Base-by-base conservation (phyloP, 164 flowering plant genomes). In the Santalum album region DNA sequence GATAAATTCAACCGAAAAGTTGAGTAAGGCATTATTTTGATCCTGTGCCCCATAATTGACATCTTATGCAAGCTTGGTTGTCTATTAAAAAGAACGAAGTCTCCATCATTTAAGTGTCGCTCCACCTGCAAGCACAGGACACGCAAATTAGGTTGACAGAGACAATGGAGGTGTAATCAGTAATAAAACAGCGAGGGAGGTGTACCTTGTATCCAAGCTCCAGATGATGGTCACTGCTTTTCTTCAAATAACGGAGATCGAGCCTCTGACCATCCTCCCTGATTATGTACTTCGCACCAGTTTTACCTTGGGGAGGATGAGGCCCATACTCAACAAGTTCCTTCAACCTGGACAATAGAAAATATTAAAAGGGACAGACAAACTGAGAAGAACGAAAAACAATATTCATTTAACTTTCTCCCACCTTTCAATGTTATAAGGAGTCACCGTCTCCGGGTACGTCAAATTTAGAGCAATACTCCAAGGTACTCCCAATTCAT, bases 281-380 rank as follows among this genome's bases (percentile, higher is more conserved):
- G 52, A 94, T 94, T 49, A 94, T 94, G 61, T 90, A 94, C 74
- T 82, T 94, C 45, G 99, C 99, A 56, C 99, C 99, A 56, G 99
- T 90, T 76, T 94, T 94, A 6, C 99, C 99, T 54, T 95, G 92
- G 47, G 99, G 99, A 27, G 99, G 99, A 82, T 94, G 97, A 25
- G 99, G 97, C n/a, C 99, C 99, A 80, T 90, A 69, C 54, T 94
- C 99, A 34, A 94, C 99, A 69, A 94, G 95, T 72, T 94, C 99
- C 75, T 94, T 94, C 79, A 94, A 65, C 77, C 99, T 92, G 64
- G 14, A n/a, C 2, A 2, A 12, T 16, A 29, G 6, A 25, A 17
- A 44, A 32, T 16, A 14, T 9, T 18, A 49, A 55, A n/a, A 49
- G 18, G 2, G 36, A 7, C 23, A 21, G 6, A 35, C 15, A 50